These are phyloP conservation scores for Cryptosporidium baileyi DNA, from an alignment of 169 alveolate species.

Conservation along the genomic window DNA sequence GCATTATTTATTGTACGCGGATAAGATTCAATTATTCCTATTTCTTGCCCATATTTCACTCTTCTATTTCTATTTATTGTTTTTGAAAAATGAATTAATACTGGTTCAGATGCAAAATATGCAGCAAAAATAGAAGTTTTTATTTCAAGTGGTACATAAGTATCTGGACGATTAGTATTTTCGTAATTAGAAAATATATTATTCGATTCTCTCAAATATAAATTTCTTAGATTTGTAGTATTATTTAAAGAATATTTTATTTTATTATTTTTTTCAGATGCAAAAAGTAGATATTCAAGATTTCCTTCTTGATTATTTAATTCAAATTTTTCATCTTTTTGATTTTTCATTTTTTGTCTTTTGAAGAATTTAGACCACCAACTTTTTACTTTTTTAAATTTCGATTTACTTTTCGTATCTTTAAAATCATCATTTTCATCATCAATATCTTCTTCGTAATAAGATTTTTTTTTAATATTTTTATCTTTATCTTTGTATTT, in stretches of 20 bases:
- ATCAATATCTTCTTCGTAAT: background rate
- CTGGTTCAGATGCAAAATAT: constrained; percentile 59
- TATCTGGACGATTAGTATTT: constrained; percentile 9
- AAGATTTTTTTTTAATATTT: background rate
- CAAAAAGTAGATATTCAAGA: constrained; percentile 34
- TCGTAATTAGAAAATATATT: background rate
- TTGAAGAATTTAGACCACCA: constrained; percentile 27
- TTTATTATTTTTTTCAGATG: background rate
- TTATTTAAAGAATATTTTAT: background rate
- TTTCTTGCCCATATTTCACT: constrained; percentile 66
- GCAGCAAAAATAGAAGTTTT: constrained; percentile 64
- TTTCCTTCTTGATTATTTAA: background rate
- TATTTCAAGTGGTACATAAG: constrained; percentile 36
- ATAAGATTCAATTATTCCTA: constrained; percentile 28
- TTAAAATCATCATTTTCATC: background rate
- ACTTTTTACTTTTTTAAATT: background rate
- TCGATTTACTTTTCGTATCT: background rate
- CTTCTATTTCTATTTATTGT: constrained; percentile 56
- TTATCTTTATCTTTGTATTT: background rate
- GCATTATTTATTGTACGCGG: constrained; percentile 22
- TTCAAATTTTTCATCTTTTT: background rate
- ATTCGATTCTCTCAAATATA: background rate
- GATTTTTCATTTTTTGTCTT: constrained; percentile 22
- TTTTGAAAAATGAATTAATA: constrained; percentile 48
- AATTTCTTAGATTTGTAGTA: background rate